These are phyloP conservation scores for Excoecaria cochinchinensis DNA, from an alignment of 345 rosid genomes.

Conservation along the genomic window DNA sequence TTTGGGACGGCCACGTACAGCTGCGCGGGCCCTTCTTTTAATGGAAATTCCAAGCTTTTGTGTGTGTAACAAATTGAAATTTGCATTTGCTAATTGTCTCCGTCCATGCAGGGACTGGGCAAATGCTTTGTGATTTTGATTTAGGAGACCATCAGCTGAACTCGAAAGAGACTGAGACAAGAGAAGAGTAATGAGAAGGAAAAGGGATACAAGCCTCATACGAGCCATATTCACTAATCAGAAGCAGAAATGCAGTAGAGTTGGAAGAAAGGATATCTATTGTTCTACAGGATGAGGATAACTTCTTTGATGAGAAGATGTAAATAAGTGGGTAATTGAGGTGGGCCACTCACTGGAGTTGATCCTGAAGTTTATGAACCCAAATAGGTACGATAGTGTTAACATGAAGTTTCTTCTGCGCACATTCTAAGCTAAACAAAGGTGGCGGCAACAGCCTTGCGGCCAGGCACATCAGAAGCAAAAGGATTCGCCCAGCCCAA, in stretches of 20 bases:
- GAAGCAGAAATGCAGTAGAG: too few relatives aligned
- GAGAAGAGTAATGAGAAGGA: slow-evolving; percentile 18
- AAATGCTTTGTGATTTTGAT: background rate
- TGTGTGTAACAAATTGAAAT: background rate
- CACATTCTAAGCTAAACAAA: too few relatives aligned
- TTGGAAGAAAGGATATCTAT: background rate
- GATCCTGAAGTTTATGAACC: too few relatives aligned
- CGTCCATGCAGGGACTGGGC: background rate
- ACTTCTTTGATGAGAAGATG: background rate
- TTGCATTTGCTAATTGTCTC: background rate
- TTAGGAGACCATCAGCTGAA: background rate
- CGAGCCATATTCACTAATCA: slow-evolving; percentile 4
- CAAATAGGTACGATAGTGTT: too few relatives aligned
- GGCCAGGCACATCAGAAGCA: background rate
- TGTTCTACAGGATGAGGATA: background rate
- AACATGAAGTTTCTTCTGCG: too few relatives aligned
- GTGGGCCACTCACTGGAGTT: background rate
- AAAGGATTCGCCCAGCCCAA: background rate
- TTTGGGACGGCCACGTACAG: slow-evolving; percentile 3
- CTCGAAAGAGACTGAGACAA: slow-evolving; percentile 18
- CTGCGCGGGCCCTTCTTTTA: background rate
- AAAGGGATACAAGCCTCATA: background rate
- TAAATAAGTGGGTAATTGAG: background rate
- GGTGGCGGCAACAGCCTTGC: background rate
- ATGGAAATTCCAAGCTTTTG: slow-evolving; percentile 16